Evolutionary conservation across 371 early-diverging fungal species (phyloP).

Genomic region (Capniomyces stellatus): DNA sequence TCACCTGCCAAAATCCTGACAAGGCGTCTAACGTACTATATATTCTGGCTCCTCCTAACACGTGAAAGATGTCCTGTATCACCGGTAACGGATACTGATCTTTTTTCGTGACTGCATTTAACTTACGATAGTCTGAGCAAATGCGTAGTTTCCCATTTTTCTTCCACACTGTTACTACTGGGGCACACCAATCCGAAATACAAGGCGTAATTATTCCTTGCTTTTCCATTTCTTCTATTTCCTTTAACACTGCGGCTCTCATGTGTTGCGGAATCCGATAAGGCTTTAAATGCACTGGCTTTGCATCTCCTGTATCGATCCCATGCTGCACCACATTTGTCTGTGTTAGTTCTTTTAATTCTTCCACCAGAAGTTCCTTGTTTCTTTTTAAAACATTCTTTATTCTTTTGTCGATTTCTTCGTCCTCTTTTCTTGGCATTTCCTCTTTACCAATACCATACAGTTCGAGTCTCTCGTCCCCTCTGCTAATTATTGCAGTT

Average conservation of each 20-base stretch:
- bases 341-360: not conserved
- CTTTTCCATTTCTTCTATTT: constrained; percentile 7
- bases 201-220: constrained; percentile 1
- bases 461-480: not conserved
- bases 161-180: constrained; percentile 6
- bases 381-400: not conserved
- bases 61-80: constrained; percentile 2
- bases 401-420: not conserved
- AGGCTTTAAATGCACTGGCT: constrained; percentile 3
- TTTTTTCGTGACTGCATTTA: constrained; percentile 8
- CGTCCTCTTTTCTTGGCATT: not conserved
- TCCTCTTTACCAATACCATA: not conserved
- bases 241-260: constrained; percentile 5
- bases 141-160: constrained; percentile 8
- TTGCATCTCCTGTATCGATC: constrained; percentile 4
- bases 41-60: not conserved
- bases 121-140: constrained; percentile 9
- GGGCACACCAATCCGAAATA: constrained; percentile 5
- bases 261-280: constrained; percentile 6
- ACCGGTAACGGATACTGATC: constrained; percentile 4
- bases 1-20: constrained; percentile 24
- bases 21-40: constrained; percentile 20
- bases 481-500: not conserved
- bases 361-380: not conserved
- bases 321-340: not conserved